Evolutionary conservation across 2,329 filamentous ascomycete genomes (phyloP), one percentile per base, ranked within the genome.

Genomic region (Fusarium sp.): DNA sequence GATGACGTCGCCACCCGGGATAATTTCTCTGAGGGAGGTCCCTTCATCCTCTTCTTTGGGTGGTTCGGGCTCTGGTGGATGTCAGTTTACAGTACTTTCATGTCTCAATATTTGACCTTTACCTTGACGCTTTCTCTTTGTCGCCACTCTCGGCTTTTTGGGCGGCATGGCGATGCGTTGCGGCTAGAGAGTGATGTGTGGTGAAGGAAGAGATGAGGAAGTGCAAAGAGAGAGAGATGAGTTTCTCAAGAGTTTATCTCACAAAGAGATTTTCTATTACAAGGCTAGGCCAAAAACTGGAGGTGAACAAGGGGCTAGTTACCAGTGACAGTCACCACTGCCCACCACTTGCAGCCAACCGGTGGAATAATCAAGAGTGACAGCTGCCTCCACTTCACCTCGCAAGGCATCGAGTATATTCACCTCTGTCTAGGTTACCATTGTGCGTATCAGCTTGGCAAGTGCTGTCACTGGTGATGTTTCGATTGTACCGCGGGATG

Each of bases 381-480:
- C 9, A n/a, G 24, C 5, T n/a, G 24, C 45, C 24, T 50, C 45
- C 2, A 1, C 16, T 27, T 50, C 3, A 11, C 24, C 45, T 50
- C 5, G 2, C 16, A 50, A n/a, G 16, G 0, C 0, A 50, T 18
- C 5, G 2, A 29, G 24, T 11, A 0, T 6, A 0, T 11, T 27
- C 22, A 18, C 8, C 1, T 10, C 4, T 27, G 1, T 10, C 9
- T 8, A 11, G 16, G 6, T 18, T 1, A 3, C 2, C 9, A 10
- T 27, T 18, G 22, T 6, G 14, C 22, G 45, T 18, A 50, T 50
- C 16, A 5, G 24, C 2, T 50, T 11, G 24, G 16, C 16, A 50
- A 29, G 9, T n/a, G 45, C 24, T 13, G 24, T 10, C 24, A n/a
- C 27, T 2, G 18, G 18, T 7, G 18, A 31, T 31, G 47, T 11